Evolutionary conservation across 257 asterid genomes (phyloP).

Genomic region (Henckelia pumila): DNA sequence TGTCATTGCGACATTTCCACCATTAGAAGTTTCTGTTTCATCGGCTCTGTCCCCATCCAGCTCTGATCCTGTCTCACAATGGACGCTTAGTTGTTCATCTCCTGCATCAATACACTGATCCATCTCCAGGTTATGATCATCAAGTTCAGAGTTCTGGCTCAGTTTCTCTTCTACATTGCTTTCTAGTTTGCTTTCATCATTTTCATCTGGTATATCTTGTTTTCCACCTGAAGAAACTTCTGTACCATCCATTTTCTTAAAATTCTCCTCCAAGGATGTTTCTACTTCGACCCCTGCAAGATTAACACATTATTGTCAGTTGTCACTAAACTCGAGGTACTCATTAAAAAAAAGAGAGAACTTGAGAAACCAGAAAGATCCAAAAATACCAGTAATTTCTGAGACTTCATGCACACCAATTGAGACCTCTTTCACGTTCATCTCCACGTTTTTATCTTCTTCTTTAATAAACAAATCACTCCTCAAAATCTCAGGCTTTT

Average conservation of each 20-base stretch:
- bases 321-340: neutral
- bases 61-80: constrained; percentile 13
- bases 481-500: constrained; percentile 23
- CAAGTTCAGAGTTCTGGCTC: constrained; percentile 11
- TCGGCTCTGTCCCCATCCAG: constrained; percentile 8
- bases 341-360: neutral
- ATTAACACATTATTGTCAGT: neutral
- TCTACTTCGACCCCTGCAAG: constrained; percentile 29
- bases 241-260: constrained; percentile 7
- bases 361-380: neutral
- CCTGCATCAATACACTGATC: constrained; percentile 1
- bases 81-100: constrained; percentile 14
- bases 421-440: constrained; percentile 18
- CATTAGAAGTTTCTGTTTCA: constrained; percentile 17
- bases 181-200: constrained; percentile 6
- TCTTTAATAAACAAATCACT: constrained; percentile 31
- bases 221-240: constrained; percentile 27
- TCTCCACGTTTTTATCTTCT: constrained; percentile 26
- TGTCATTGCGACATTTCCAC: constrained; percentile 11
- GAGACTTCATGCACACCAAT: constrained; percentile 32
- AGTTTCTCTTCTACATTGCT: constrained; percentile 11
- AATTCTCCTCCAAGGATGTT: constrained; percentile 26
- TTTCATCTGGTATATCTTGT: neutral
- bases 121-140: constrained; percentile 16
- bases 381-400: constrained; percentile 37